Conservation (phyloP, 257 asterid species). For the Coffea eugenioides region DNA sequence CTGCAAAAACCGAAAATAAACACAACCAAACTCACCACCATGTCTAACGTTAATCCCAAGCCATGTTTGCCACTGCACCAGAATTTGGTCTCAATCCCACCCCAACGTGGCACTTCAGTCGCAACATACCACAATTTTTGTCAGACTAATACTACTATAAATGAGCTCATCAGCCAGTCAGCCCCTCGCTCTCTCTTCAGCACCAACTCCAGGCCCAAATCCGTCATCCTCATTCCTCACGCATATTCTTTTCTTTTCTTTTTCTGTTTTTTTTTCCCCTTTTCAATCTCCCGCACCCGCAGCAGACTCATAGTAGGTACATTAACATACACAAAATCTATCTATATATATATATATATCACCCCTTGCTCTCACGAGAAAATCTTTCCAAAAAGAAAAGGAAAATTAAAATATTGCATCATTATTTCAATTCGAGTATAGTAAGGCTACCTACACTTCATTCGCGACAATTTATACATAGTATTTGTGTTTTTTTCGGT, state of each 20-base stretch:
- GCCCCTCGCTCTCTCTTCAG: slow-evolving; percentile 20
- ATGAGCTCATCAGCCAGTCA: slow-evolving; percentile 17
- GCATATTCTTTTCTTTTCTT: no score
- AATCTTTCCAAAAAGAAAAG: not conserved
- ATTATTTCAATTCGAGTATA: not conserved
- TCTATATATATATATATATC: slow-evolving; percentile 16
- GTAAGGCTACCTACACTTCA: not conserved
- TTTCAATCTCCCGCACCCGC: slow-evolving; percentile 21
- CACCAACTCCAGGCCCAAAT: slow-evolving; percentile 1
- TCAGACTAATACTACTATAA: slow-evolving; percentile 20
- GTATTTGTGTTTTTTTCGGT: not conserved
- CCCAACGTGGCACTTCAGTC: slow-evolving; percentile 19
- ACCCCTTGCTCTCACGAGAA: not conserved
- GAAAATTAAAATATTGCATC: not conserved
- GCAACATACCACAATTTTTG: slow-evolving; percentile 28
- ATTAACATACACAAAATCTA: slow-evolving; percentile 25
- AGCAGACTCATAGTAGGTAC: not conserved
- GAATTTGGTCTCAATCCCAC: not conserved
- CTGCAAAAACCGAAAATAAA: slow-evolving; percentile 26
- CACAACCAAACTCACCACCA: not conserved
- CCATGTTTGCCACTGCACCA: not conserved
- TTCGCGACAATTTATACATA: slow-evolving; percentile 15
- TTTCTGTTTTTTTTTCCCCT: not conserved
- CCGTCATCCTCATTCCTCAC: slow-evolving; percentile 19
- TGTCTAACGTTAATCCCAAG: slow-evolving; percentile 18